Conservation (phyloP, 2,329 filamentous ascomycete species). For the Shiraia bambusicola region DNA sequence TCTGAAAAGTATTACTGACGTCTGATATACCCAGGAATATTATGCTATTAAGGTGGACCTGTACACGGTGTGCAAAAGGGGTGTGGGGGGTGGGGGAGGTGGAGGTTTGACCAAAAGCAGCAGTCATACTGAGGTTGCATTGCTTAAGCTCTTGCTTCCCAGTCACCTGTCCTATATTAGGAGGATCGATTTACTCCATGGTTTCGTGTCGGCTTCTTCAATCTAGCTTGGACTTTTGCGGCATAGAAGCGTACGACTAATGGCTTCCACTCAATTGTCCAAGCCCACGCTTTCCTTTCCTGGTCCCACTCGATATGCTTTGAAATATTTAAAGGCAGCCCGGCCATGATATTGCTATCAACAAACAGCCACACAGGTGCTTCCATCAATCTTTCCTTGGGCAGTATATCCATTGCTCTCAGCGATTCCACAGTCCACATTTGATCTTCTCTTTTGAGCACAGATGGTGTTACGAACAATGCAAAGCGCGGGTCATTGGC, state of each 20-base stretch:
- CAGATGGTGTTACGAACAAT: slow-evolving; percentile 11
- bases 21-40: not conserved
- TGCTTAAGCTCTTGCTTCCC: not conserved
- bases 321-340: slow-evolving; percentile 8
- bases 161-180: not conserved
- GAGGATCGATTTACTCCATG: too few relatives aligned
- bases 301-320: slow-evolving; percentile 22
- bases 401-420: slow-evolving; percentile 7
- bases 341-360: slow-evolving; percentile 13
- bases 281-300: slow-evolving; percentile 18
- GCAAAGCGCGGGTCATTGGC: slow-evolving; percentile 2
- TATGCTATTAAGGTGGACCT: not conserved
- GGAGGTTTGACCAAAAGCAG: too few relatives aligned
- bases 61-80: too few relatives aligned
- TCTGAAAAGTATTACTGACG: not conserved
- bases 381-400: slow-evolving; percentile 18
- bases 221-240: slow-evolving; percentile 9
- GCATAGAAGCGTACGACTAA: slow-evolving; percentile 19
- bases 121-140: too few relatives aligned
- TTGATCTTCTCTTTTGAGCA: slow-evolving; percentile 3
- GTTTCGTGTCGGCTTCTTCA: not conserved
- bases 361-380: slow-evolving; percentile 22
- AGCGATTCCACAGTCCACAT: slow-evolving; percentile 16
- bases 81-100: too few relatives aligned
- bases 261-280: slow-evolving; percentile 22